Base-by-base conservation (phyloP, 1,284 basidiomycete genomes). In the Grifola frondosa region DNA sequence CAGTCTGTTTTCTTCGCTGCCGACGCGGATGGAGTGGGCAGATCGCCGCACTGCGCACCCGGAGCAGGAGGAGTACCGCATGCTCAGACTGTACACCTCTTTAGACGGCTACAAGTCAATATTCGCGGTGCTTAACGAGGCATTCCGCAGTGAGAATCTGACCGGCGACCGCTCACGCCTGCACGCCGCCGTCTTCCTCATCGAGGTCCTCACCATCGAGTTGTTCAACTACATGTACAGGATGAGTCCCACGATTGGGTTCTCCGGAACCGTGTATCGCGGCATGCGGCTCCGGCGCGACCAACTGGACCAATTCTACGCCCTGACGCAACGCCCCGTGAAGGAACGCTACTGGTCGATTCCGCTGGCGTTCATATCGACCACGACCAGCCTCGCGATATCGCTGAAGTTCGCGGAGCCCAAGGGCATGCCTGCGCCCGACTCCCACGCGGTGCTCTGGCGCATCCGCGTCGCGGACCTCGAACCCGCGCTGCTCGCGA, bases 301-400 rank as follows among this genome's bases (percentile, higher is more conserved):
- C 8, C 30, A 31, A 13, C 30, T 31, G 7, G 19, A 31, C 30
- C n/a, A 31, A n/a, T 31, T 31, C 30, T 31, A 31, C 30, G 30
- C 30, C 8, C 30, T 31, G 13, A 31, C 30, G n/a, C n/a, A n/a
- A 17, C 30, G 30, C 6, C 30, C 30, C 6, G 30, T 31, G 30
- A 31, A 31, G 13, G 30, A 31, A 6, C 30, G 30, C 30, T 31
- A 31, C 30, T 31, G 30, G 30, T 31, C 30, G n/a, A 31, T 31
- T n/a, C 30, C 30, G 8, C 13, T 31, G 6, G n/a, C 30, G n/a
- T 15, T 31, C 30, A 31, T 31, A 6, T 31, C 30, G n/a, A 15
- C n/a, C 30, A 31, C 30, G 8, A 31, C 30, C 7, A 17, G 19
- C 30, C 30, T 31, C 8, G 8, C 19, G 13, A 31, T 17, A n/a